These are phyloP conservation scores for Auriscalpium vulgare DNA, from an alignment of 768 basidiomycete species.

Conservation along the genomic window DNA sequence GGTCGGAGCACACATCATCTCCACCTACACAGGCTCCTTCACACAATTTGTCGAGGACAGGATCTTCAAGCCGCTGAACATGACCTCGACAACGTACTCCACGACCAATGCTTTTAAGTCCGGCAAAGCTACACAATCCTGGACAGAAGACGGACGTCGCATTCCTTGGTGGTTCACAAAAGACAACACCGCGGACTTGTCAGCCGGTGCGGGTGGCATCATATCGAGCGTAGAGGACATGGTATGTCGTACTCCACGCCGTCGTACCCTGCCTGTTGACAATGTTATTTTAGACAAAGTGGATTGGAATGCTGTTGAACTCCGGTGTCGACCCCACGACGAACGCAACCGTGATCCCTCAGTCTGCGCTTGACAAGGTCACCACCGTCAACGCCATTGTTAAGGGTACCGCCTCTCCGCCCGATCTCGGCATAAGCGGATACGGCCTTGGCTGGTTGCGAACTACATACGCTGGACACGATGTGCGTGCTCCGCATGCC, in stretches of 20 bases:
- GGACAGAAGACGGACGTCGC: slow-evolving; percentile 24
- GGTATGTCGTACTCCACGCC: slow-evolving; percentile 21
- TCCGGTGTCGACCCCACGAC: slow-evolving; percentile 24
- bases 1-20: slow-evolving; percentile 26
- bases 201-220: slow-evolving; percentile 36
- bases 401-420: slow-evolving; percentile 1
- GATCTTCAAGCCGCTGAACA: slow-evolving; percentile 32
- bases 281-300: slow-evolving; percentile 25
- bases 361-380: slow-evolving; percentile 20
- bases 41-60: slow-evolving; percentile 33
- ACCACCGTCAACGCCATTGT: slow-evolving; percentile 26
- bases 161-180: slow-evolving; percentile 27
- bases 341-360: slow-evolving; percentile 27
- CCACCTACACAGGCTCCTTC: slow-evolving; percentile 27
- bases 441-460: slow-evolving; percentile 40
- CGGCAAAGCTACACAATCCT: slow-evolving; percentile 28
- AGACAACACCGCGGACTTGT: slow-evolving; percentile 13
- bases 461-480: slow-evolving; percentile 30
- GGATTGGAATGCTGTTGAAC: slow-evolving; percentile 30
- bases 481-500: slow-evolving; percentile 21
- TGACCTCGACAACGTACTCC: slow-evolving; percentile 34
- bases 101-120: slow-evolving; percentile 23
- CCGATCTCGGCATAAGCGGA: slow-evolving; percentile 21
- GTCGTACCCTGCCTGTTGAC: neutral
- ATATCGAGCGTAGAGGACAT: slow-evolving; percentile 36